These are phyloP conservation scores for Trichoderma simmonsii DNA, from an alignment of 2,329 filamentous ascomycete species.

Conservation along the genomic window DNA sequence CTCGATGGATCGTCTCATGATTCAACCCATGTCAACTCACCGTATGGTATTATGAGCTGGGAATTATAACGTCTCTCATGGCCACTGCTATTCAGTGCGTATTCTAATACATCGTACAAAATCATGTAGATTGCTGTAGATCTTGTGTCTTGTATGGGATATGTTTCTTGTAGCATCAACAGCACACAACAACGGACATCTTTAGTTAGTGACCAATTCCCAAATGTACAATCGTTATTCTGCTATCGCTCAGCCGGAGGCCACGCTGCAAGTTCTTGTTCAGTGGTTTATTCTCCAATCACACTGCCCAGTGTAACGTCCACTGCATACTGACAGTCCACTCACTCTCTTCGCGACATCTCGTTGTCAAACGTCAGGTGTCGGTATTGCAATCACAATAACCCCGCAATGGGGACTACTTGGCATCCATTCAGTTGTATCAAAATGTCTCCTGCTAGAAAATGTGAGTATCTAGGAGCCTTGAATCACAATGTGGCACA, in stretches of 20 bases:
- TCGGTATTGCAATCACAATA: not conserved
- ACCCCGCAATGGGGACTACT: not conserved
- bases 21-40: not conserved
- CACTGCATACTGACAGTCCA: not conserved
- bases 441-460: not conserved
- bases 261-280: not conserved
- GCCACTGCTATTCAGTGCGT: too few species aligned
- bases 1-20: not conserved
- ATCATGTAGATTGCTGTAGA: not conserved
- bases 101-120: rapidly evolving
- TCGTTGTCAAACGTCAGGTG: not conserved
- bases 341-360: not conserved
- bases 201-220: not conserved
- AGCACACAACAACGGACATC: not conserved
- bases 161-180: not conserved
- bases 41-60: not conserved
- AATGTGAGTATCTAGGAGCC: not conserved
- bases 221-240: not conserved
- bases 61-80: not conserved
- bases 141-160: not conserved
- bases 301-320: not conserved
- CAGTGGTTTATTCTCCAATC: not conserved
- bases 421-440: not conserved
- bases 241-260: too few species aligned
- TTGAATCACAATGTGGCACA: slow-evolving; percentile 9